Percentiles rank a stretch among this genome's conserved stretches.
Conservation (phyloP, 2,329 filamentous ascomycete species). For the Cladosporium oxysporum region DNA sequence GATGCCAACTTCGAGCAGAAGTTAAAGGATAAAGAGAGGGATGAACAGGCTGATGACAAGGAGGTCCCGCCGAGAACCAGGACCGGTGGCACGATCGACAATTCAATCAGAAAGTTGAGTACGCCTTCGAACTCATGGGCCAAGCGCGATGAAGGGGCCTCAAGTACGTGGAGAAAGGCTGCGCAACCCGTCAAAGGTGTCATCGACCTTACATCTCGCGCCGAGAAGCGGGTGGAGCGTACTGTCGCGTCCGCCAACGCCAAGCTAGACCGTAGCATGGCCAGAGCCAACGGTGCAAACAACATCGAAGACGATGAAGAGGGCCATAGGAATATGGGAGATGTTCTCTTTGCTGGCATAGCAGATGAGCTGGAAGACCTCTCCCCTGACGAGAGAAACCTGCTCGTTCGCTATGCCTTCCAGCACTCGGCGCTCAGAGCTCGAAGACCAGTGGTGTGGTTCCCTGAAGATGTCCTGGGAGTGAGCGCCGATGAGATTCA, state of each 20-base stretch:
- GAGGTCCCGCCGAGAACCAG: constrained; percentile 48
- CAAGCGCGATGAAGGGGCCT: constrained; percentile 21
- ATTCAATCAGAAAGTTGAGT: not conserved
- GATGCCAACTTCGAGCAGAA: constrained; percentile 43
- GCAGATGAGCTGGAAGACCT: constrained; percentile 94
- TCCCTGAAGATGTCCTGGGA: constrained; percentile 86
- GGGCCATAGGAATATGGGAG: constrained; percentile 65
- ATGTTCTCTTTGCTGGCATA: constrained; percentile 81
- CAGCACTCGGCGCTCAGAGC: constrained; percentile 85
- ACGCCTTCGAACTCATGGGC: constrained; percentile 18
- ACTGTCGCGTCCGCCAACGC: constrained; percentile 13
- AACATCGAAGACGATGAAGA: constrained; percentile 7
- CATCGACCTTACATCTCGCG: constrained; percentile 17
- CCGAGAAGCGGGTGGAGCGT: constrained; percentile 13
- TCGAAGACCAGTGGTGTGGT: constrained; percentile 85
- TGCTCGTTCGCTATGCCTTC: constrained; percentile 83
- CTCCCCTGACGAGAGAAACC: constrained; percentile 83
- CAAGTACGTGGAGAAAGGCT: constrained; percentile 21
- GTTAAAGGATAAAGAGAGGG: constrained; percentile 43
- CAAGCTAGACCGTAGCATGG: constrained; percentile 7
- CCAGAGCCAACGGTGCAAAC: constrained; percentile 14
- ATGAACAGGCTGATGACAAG: constrained; percentile 38
- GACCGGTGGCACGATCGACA: not conserved
- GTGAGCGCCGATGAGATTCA: constrained; percentile 89
- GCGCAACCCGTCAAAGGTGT: constrained; percentile 19